Base-by-base conservation (phyloP, 2,329 filamentous ascomycete genomes). In the Epichloe elymi region DNA sequence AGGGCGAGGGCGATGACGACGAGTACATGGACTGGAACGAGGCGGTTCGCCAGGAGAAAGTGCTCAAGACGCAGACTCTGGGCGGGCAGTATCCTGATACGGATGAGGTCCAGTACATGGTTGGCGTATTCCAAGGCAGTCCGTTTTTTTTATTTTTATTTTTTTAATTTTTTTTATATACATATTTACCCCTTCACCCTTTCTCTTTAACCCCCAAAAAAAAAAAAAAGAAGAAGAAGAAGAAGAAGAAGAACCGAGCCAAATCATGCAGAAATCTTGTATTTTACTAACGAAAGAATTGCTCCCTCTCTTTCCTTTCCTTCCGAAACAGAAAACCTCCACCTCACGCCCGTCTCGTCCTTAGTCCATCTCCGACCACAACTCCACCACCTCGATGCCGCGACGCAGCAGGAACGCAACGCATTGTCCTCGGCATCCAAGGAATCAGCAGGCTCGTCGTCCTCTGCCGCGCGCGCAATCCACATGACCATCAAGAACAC, bases 281-380 rank as follows among this genome's bases (percentile, higher is more conserved):
- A 7, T 12, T 14, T 38, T 38, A 17, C 30, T 35, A 19, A 45
- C 30, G 15, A 10, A 11, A 19, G 19, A 19, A 19, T 19, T 19
- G 19, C 19, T 19, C 19, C 19, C 19, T 19, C 19, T 37, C 10
- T 37, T 10, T 26, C 15, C 2, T 14, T 10, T 8, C n/a, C 23
- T 4, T 30, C 3, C 26, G 26, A 30, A 30, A 30, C 14, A 90
- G 87, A 87, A 59, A 82, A 94, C 62, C 73, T 96, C 10, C 88
- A 96, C 68, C 80, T 97, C 39, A 94, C 88, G 1, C 86, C 86
- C 23, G 79, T 94, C 44, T 82, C 84, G 40, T 85, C 87, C 2
- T 80, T 95, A 43, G 86, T 95, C 41, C 88, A 95, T 63, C 81
- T 98, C 62, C 86, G 90, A 4, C 89, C 93, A 0, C 88, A 96